A percentile compares a stretch with the other conserved stretches of the same genome.
These are phyloP conservation scores for Hypoxylon sp. DNA, from an alignment of 2,329 filamentous ascomycete genomes.

Conservation along the genomic window DNA sequence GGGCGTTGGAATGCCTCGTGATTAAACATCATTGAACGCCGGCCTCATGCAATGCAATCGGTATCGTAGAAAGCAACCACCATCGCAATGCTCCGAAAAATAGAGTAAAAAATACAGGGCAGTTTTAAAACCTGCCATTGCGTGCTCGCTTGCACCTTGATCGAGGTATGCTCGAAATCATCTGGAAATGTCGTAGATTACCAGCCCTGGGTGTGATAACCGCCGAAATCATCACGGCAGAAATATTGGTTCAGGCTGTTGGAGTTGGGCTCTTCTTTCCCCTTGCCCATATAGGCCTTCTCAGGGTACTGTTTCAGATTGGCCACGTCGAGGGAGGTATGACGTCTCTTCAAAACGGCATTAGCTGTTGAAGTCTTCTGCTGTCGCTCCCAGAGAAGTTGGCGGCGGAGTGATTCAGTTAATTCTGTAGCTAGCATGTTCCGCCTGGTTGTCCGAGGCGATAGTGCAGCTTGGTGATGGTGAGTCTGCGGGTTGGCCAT, in stretches of 20 bases:
- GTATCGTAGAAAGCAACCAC: conserved; percentile 54
- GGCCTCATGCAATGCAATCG: conserved; percentile 54
- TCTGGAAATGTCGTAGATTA: conserved; percentile 58
- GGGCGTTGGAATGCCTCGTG: conserved; percentile 49
- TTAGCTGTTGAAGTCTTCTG: conserved; percentile 93
- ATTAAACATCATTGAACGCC: conserved; percentile 54
- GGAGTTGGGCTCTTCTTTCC: conserved; percentile 73
- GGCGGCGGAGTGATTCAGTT: conserved; percentile 90
- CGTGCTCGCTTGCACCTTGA: conserved; percentile 39
- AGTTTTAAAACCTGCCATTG: conserved; percentile 44
- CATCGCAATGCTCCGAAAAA: conserved; percentile 54
- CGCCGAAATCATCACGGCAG: conserved; percentile 80
- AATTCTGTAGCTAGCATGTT: conserved; percentile 97
- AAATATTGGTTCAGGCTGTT: conserved; percentile 90
- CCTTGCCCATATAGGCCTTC: conserved; percentile 71
- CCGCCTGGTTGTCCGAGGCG: conserved; percentile 89
- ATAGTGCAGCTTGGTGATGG: conserved; percentile 81
- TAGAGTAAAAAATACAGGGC: conserved; percentile 51
- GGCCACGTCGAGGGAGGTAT: conserved; percentile 91
- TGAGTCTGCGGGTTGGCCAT: conserved; percentile 77
- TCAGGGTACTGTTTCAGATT: conserved; percentile 88
- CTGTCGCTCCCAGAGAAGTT: conserved; percentile 94
- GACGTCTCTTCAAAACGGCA: conserved; percentile 88
- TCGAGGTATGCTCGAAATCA: conserved; percentile 34
- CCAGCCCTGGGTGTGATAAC: conserved; percentile 91